These are phyloP conservation scores for Wickerhamiella pararugosa DNA, from an alignment of 1,139 yeast genomes.

Conservation along the genomic window DNA sequence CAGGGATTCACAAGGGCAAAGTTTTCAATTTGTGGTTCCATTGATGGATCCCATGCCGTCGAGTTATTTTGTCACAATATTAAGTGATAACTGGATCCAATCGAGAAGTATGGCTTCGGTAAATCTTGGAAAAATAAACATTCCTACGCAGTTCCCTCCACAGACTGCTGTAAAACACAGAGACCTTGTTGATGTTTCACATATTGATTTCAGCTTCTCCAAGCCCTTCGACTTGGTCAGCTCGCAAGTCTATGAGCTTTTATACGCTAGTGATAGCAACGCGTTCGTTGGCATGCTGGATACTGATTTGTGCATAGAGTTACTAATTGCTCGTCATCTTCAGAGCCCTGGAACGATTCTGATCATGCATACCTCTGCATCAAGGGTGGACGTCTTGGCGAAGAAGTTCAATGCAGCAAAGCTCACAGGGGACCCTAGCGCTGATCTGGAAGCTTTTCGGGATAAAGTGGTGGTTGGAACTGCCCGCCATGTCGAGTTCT, in stretches of 20 bases:
- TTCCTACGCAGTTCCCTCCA: conserved; percentile 60
- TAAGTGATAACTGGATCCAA: conserved; percentile 79
- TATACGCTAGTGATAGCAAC: conserved; percentile 45
- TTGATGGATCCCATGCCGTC: conserved; percentile 53
- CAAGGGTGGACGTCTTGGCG: conserved; percentile 33
- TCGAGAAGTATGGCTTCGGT: conserved; percentile 53
- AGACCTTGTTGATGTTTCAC: conserved; percentile 30
- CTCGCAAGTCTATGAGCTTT: conserved; percentile 47
- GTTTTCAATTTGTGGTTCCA: conserved; percentile 52
- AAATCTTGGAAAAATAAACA: conserved; percentile 35
- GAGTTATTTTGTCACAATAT: conserved; percentile 51
- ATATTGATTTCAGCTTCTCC: conserved; percentile 23
- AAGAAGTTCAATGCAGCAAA: conserved; percentile 41
- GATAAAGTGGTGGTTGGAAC: conserved; percentile 65
- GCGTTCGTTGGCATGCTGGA: conserved; percentile 56
- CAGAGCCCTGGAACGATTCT: conserved; percentile 35
- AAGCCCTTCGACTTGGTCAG: conserved; percentile 52
- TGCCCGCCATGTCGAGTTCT: conserved; percentile 56
- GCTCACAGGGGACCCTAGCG: conserved; percentile 46
- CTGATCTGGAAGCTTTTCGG: conserved; percentile 39
- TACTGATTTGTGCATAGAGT: conserved; percentile 45
- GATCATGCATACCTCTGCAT: conserved; percentile 50
- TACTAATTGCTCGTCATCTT: conserved; percentile 58
- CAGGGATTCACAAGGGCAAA: conserved; percentile 36
- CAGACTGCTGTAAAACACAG: conserved; percentile 41